phyloP scores from a whole-genome alignment of 441 rosid species.

The Adansonia rubrostipa region DNA sequence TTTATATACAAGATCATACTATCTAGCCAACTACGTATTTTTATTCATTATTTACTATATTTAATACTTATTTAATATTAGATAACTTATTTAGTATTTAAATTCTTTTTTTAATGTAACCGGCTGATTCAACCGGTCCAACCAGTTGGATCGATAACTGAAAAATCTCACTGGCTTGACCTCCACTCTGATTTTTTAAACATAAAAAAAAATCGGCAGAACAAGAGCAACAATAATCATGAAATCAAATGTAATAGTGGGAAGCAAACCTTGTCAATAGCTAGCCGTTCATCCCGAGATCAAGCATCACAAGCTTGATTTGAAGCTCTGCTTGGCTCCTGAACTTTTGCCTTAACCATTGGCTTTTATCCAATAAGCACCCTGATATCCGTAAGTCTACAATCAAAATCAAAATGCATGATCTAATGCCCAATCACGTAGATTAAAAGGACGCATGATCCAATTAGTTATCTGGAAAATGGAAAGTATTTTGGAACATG shows the following conservation, averaged over 20 bases:
- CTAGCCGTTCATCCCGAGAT: not conserved
- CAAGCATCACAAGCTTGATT: not conserved
- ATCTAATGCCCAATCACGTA: not conserved
- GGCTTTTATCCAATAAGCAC: not conserved
- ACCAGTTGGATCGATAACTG: too few relatives aligned
- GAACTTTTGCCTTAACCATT: not conserved
- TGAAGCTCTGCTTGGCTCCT: not conserved
- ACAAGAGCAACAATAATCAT: not conserved
- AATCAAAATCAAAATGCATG: not conserved
- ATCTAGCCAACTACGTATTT: too few relatives aligned
- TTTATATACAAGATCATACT: too few relatives aligned
- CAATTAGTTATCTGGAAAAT: not conserved
- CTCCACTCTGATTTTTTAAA: too few relatives aligned
- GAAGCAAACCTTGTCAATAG: not conserved
- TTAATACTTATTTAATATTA: too few relatives aligned
- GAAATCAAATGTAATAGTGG: not conserved
- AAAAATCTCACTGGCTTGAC: not conserved
- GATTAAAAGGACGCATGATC: not conserved
- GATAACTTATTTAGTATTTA: too few relatives aligned
- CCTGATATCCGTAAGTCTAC: too few relatives aligned
- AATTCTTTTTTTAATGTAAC: too few relatives aligned
- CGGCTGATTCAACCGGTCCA: too few relatives aligned
- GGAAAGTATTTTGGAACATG: not conserved
- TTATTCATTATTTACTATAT: too few relatives aligned
- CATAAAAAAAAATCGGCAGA: too few relatives aligned